phyloP scores from a whole-genome alignment of 2,329 filamentous ascomycete genomes.

The Fusarium sp. region DNA sequence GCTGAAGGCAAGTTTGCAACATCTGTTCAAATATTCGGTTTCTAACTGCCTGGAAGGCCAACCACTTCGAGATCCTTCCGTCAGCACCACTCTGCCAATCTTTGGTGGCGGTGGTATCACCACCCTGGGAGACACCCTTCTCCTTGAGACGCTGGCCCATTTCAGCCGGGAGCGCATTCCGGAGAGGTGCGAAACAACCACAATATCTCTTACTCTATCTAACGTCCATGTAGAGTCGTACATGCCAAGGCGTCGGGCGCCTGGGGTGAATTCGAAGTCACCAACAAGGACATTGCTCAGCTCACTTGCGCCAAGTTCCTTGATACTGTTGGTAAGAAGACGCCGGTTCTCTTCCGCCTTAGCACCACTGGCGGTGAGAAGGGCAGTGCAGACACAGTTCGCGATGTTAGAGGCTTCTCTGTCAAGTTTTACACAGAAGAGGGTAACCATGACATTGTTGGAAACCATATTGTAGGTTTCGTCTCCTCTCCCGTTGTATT shows the following conservation, averaged over 20 bases:
- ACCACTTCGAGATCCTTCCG: background rate
- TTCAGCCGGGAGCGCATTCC: background rate
- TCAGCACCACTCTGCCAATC: background rate
- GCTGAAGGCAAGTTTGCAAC: background rate
- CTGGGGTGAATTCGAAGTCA: constrained; percentile 65
- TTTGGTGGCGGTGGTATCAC: background rate
- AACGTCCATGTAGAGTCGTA: constrained; percentile 36
- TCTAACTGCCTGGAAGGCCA: background rate
- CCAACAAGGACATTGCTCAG: constrained; percentile 58
- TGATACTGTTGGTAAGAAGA: constrained; percentile 60
- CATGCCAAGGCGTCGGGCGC: constrained; percentile 52
- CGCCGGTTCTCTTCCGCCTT: constrained; percentile 68
- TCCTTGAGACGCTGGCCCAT: background rate
- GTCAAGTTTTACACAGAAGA: constrained; percentile 67
- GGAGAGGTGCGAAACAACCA: background rate
- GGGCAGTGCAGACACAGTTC: constrained; percentile 70
- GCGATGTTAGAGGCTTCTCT: constrained; percentile 74
- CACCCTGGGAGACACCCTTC: background rate
- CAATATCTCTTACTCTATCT: background rate
- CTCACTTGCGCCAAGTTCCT: constrained; percentile 62
- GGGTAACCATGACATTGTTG: constrained; percentile 49
- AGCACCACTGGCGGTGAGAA: constrained; percentile 73
- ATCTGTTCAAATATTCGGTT: background rate
- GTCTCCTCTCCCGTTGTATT: background rate
- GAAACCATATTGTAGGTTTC: background rate